Evolutionary conservation across 192 early-diverging fungal species (phyloP), one percentile per base, ranked within the genome.

Genomic region (Fimicolochytrium jonesii): DNA sequence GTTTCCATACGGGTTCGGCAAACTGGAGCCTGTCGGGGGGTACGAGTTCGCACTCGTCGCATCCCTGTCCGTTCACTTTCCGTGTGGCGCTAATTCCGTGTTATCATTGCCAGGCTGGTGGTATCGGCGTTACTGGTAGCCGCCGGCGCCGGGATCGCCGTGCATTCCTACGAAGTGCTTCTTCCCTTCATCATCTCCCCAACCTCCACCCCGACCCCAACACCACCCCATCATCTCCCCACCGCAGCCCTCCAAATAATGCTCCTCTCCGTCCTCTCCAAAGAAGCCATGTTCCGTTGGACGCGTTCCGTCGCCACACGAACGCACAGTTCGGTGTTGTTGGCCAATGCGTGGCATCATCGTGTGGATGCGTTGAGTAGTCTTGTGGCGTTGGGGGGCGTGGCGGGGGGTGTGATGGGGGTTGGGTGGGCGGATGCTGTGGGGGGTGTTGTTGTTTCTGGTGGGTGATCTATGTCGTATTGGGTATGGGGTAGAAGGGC

Each of bases 331-430:
- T 75, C 86, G 41, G 89, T 93, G 0, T 71, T 93, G 26, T 64
- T 89, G 5, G 91, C 91, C 17, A 92, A 92, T 70, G 91, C 91
- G 48, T 92, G 87, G 87, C 91, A 93, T 51, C 91, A 93, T 59
- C 87, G 91, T 29, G 81, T 82, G 41, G 91, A 93, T 68, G 86
- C 87, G 4, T 69, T 76, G 69, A 84, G 85, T 18, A 87, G 86
- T 41, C 36, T 88, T 25, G 86, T 93, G 23, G 87, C 88, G 0
- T 69, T 90, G 1, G 86, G 61, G 32, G 88, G 88, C 4, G 89
- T 93, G 31, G 84, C 72, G 11, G 91, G 91, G 1, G 84, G 85
- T 20, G 83, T 85, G 49, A 59, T 83, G 55, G 91, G 91, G 10
- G 67, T 86, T 15, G 80, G 83, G 13, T 71, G 86, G 43, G 61